phyloP scores from a whole-genome alignment of 352 stramenopile genomes.

The Blastocystis sp. region DNA sequence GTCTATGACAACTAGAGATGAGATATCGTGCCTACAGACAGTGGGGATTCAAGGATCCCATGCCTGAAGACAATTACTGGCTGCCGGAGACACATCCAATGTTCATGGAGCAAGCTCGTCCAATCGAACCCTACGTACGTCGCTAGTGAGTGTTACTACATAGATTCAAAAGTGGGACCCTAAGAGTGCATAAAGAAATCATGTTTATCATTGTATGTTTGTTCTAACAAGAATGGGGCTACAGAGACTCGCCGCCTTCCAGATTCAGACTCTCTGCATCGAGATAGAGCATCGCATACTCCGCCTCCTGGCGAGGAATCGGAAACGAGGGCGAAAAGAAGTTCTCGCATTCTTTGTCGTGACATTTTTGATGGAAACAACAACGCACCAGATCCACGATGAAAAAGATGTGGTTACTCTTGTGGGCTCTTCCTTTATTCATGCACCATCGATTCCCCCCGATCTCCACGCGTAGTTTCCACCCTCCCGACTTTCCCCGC shows the following conservation, averaged over 20 bases:
- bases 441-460: conserved; percentile 54
- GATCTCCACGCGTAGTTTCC: conserved; percentile 15
- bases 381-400: not conserved
- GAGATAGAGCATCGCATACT: not conserved
- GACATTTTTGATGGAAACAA: conserved; percentile 10
- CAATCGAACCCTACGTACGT: not conserved
- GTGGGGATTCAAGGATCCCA: conserved; percentile 49
- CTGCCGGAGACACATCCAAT: conserved; percentile 5
- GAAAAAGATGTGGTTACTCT: conserved; percentile 55
- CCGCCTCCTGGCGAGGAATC: not conserved
- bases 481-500: not conserved
- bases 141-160: not conserved
- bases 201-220: not conserved
- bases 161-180: conserved; percentile 20
- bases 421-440: conserved; percentile 27
- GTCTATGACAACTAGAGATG: conserved; percentile 7
- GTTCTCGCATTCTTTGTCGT: not conserved
- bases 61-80: conserved; percentile 34
- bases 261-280: not conserved
- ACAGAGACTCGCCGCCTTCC: not conserved
- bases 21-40: conserved; percentile 43
- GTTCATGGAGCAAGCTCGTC: conserved; percentile 34
- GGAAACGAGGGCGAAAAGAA: not conserved
- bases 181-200: conserved; percentile 45
- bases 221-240: not conserved